Evolutionary conservation across 2,329 filamentous ascomycete genomes (phyloP), one percentile per base, ranked within the genome.

Genomic region (Xylaria sp.): DNA sequence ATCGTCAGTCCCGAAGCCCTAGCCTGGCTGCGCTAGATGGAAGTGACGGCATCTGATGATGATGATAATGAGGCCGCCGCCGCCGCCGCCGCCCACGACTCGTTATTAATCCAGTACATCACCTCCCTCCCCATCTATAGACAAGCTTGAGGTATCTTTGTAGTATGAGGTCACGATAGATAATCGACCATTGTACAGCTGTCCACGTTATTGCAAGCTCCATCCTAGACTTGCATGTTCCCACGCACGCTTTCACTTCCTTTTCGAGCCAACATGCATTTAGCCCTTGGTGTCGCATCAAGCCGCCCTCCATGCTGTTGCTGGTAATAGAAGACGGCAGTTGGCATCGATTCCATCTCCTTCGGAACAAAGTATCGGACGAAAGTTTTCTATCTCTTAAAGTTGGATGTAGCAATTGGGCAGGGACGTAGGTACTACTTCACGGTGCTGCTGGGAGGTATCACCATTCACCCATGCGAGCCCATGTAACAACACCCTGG

Each of bases 1-100:
- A 50, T 60, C 61, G 17, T 59, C 56, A 58, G 58, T 56, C 52
- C 47, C 49, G 40, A 59, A 45, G 19, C 45, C 43, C 45, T 35
- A 38, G 33, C n/a, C 23, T n/a, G n/a, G n/a, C n/a, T n/a, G n/a
- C n/a, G n/a, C n/a, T n/a, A n/a, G n/a, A n/a, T n/a, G n/a, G n/a
- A n/a, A n/a, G n/a, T 35, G 21, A 23, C 47, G 53, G 58, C 28
- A 53, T 59, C 46, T 61, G 61, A 59, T 42, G 28, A 3, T 51
- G 42, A 23, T 56, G n/a, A n/a, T n/a, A n/a, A n/a, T n/a, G n/a
- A n/a, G n/a, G n/a, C n/a, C n/a, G n/a, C n/a, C n/a, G n/a, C n/a
- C n/a, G n/a, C n/a, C n/a, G n/a, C n/a, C n/a, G 38, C n/a, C n/a
- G 38, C 3, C 4, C n/a, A n/a, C n/a, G 12, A 17, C 19, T 43